Conservation (phyloP, 2,329 filamentous ascomycete genomes). For the Pseudogymnoascus sp. region DNA sequence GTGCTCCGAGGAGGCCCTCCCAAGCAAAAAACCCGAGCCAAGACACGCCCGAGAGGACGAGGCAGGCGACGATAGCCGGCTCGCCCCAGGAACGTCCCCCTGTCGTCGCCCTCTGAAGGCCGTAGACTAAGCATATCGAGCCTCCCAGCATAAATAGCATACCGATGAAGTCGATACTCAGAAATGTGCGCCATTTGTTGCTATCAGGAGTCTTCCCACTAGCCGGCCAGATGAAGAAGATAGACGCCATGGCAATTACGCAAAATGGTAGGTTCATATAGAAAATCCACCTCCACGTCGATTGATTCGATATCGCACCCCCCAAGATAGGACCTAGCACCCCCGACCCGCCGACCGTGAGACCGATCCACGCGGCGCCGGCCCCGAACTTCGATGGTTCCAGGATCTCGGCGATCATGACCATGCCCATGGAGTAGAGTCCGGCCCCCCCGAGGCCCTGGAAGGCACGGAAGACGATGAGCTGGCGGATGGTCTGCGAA, state of each 20-base stretch:
- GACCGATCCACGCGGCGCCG: slow-evolving; percentile 40
- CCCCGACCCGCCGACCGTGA: slow-evolving; percentile 26
- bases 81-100: background rate
- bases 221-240: slow-evolving; percentile 4
- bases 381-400: slow-evolving; percentile 34
- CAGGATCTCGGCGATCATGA: slow-evolving; percentile 39
- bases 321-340: slow-evolving; percentile 22
- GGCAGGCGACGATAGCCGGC: background rate
- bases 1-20: background rate
- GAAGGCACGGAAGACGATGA: slow-evolving; percentile 25
- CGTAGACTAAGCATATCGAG: slow-evolving; percentile 9
- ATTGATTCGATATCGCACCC: slow-evolving; percentile 20
- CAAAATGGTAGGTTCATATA: slow-evolving; percentile 41
- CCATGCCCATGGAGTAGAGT: slow-evolving; percentile 21
- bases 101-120: background rate
- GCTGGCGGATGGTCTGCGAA: background rate
- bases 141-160: slow-evolving; percentile 10
- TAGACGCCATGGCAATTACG: background rate
- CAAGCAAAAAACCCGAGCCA: slow-evolving; percentile 10
- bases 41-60: slow-evolving; percentile 3
- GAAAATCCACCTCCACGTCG: slow-evolving; percentile 35
- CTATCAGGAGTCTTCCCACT: background rate
- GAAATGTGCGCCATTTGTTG: background rate
- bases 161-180: slow-evolving; percentile 10
- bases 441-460: slow-evolving; percentile 34